A percentile compares a stretch with the other conserved stretches of the same genome.
Conservation (phyloP, 768 basidiomycete species). For the Pisolithus marmoratus region DNA sequence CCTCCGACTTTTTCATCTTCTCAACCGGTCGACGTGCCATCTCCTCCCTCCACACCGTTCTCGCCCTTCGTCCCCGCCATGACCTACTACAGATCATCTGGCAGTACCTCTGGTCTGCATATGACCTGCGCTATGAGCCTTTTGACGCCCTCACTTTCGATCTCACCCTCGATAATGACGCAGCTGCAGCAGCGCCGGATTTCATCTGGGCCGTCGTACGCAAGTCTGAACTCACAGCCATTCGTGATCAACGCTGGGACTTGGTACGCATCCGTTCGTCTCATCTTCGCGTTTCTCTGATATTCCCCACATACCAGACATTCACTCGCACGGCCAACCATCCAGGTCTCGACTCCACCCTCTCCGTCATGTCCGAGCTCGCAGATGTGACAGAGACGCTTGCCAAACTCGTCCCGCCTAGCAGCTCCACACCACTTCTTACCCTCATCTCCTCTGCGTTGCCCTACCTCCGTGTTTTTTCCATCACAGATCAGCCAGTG, state of each 20-base stretch:
- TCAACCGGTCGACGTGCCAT: slow-evolving; percentile 81
- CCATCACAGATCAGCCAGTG: slow-evolving; percentile 85
- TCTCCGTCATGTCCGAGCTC: slow-evolving; percentile 83
- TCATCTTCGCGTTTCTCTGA: slow-evolving; percentile 1
- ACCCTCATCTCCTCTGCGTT: slow-evolving; percentile 55
- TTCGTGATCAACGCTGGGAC: slow-evolving; percentile 79
- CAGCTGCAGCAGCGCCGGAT: slow-evolving; percentile 41
- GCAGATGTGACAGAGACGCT: slow-evolving; percentile 80
- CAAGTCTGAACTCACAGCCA: slow-evolving; percentile 68
- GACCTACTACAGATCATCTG: slow-evolving; percentile 65
- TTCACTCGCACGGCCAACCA: slow-evolving; percentile 78
- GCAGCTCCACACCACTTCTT: slow-evolving; percentile 43
- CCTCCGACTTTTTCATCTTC: slow-evolving; percentile 78
- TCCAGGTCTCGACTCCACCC: slow-evolving; percentile 48
- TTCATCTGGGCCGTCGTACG: slow-evolving; percentile 83
- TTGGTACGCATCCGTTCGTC: slow-evolving; percentile 49
- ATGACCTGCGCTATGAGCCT: slow-evolving; percentile 71
- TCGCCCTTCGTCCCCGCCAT: slow-evolving; percentile 77
- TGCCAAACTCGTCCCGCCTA: slow-evolving; percentile 42
- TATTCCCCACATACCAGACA: slow-evolving; percentile 42
- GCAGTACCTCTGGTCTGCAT: slow-evolving; percentile 55
- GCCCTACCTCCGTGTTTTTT: slow-evolving; percentile 80
- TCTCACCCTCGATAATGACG: slow-evolving; percentile 55
- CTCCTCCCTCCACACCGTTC: slow-evolving; percentile 71
- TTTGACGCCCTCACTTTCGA: slow-evolving; percentile 71